A percentile compares a stretch with the other conserved stretches of the same genome.
These are phyloP conservation scores for Corchorus capsularis DNA, from an alignment of 345 rosid species.

Conservation along the genomic window DNA sequence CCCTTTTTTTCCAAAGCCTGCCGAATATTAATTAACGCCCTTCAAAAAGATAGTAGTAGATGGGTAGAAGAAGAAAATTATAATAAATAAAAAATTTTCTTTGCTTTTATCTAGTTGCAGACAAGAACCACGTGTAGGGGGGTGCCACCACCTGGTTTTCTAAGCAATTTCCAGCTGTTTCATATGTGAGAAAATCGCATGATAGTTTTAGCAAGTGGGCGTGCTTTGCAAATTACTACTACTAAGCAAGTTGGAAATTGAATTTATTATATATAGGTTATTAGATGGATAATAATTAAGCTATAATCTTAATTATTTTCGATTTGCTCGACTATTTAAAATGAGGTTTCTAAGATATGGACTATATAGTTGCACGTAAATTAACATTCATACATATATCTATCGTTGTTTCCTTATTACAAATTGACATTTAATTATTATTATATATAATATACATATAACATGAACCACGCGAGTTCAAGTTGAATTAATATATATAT, in stretches of 20 bases:
- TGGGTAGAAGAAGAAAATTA: background rate
- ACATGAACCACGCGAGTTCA: no score
- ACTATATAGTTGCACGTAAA: no score
- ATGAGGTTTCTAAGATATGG: no score
- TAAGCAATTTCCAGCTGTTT: slow-evolving; percentile 7
- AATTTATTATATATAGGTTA: no score
- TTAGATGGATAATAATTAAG: background rate
- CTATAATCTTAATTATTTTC: background rate
- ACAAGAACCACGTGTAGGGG: slow-evolving; percentile 2
- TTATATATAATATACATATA: no score
- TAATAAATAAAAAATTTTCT: background rate
- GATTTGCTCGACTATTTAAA: no score
- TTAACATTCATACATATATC: no score
- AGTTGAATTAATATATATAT: no score
- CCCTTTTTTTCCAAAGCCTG: background rate
- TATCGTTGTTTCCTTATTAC: no score
- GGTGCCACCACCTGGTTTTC: slow-evolving; percentile 12
- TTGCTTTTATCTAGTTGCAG: background rate
- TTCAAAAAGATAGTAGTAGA: background rate
- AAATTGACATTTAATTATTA: no score
- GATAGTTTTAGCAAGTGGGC: slow-evolving; percentile 33
- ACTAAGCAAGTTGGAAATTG: background rate
- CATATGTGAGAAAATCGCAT: slow-evolving; percentile 23
- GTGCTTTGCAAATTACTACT: background rate
- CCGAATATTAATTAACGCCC: no score